A percentile compares a stretch with the other conserved stretches of the same genome.
Evolutionary conservation across 768 basidiomycete species (phyloP).

Genomic region (Amanita muscaria): DNA sequence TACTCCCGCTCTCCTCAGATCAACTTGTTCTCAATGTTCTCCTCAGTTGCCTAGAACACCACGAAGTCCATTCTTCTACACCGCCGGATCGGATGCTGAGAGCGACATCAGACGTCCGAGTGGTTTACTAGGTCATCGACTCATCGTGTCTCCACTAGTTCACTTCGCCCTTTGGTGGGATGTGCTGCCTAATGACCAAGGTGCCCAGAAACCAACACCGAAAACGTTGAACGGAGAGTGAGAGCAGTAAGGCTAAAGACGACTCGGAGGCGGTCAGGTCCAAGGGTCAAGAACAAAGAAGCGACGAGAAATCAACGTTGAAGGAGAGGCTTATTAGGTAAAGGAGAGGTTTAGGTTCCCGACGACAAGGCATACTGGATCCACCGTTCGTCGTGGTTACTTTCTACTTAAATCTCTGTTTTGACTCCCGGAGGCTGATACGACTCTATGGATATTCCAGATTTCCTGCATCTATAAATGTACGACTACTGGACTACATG

Average conservation of each 20-base stretch:
- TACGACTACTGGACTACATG: too few species aligned
- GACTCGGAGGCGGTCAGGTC: too few species aligned
- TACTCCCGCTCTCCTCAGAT: too few species aligned
- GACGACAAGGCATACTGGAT: neutral
- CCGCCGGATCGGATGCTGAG: conserved; percentile 16
- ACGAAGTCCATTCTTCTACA: neutral
- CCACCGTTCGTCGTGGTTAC: too few species aligned
- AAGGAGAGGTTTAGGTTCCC: conserved; percentile 5
- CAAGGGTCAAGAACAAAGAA: neutral
- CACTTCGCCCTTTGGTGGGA: conserved; percentile 23
- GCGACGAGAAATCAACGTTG: neutral
- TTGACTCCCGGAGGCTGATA: too few species aligned
- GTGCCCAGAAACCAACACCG: too few species aligned
- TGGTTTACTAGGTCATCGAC: conserved; percentile 33
- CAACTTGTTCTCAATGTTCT: neutral
- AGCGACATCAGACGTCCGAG: conserved; percentile 37
- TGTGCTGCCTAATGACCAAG: neutral
- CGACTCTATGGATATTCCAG: too few species aligned
- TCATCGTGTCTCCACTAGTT: conserved; percentile 27
- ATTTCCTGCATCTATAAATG: too few species aligned
- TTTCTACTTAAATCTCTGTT: too few species aligned
- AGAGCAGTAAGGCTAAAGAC: neutral
- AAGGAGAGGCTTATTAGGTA: too few species aligned
- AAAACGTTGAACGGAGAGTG: too few species aligned
- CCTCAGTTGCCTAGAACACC: neutral